A percentile compares a stretch with the other conserved stretches of the same genome.
phyloP scores from a whole-genome alignment of 129 eudicot genomes.

The Kitagawia praeruptora region DNA sequence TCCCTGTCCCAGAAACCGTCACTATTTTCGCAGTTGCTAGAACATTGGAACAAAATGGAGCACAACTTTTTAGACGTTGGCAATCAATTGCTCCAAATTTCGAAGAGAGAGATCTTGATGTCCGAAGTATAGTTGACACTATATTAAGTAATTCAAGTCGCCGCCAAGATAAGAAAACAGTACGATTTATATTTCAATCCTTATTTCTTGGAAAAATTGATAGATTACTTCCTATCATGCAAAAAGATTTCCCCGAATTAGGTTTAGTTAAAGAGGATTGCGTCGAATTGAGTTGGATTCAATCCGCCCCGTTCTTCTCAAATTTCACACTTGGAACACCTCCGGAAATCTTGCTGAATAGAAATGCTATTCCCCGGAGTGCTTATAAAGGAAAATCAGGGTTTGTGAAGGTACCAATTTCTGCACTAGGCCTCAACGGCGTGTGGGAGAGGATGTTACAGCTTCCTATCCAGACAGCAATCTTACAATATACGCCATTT shows the following conservation, averaged over 20 bases:
- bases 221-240: conserved; percentile 4
- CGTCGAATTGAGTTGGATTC: conserved; percentile 23
- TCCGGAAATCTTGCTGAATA: background rate
- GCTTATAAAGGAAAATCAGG: conserved; percentile 8
- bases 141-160: background rate
- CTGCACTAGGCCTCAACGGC: background rate
- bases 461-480: background rate
- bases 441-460: background rate
- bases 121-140: background rate
- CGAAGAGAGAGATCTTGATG: conserved; percentile 7
- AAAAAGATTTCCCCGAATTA: conserved; percentile 18
- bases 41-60: conserved; percentile 2
- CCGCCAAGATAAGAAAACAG: background rate
- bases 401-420: background rate
- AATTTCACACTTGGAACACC: background rate
- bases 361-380: background rate
- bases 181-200: conserved; percentile 8
- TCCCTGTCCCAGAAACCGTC: conserved; percentile 7
- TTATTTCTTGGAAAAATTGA: conserved; percentile 13
- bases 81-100: conserved; percentile 19
- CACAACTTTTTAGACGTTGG: background rate
- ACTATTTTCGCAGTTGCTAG: conserved; percentile 2
- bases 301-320: conserved; percentile 13
- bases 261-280: conserved; percentile 9
- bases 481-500: background rate